Evolutionary conservation across 805 yeast genomes (phyloP).

Genomic region (Torulaspora delbrueckii): DNA sequence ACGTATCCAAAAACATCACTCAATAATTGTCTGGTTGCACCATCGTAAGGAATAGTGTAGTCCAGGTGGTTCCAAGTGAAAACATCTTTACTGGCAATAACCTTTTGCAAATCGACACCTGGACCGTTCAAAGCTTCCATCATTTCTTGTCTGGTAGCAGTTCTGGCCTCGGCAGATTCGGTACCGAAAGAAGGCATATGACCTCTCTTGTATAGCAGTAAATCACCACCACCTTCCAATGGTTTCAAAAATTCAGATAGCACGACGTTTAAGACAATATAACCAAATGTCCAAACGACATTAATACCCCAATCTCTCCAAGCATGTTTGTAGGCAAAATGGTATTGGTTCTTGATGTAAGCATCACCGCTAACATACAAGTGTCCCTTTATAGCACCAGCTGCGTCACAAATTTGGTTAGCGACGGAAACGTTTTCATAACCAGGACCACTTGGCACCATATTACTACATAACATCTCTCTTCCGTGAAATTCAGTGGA

Average conservation of each 20-base stretch:
- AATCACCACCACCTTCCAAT: conserved; percentile 39
- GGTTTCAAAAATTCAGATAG: conserved; percentile 38
- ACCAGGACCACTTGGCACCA: conserved; percentile 53
- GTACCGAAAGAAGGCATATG: conserved; percentile 35
- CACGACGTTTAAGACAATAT: conserved; percentile 34
- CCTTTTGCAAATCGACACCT: conserved; percentile 30
- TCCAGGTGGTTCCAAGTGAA: conserved; percentile 71
- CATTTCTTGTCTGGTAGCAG: conserved; percentile 39
- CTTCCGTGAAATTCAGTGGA: conserved; percentile 53
- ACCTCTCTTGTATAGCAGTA: conserved; percentile 44
- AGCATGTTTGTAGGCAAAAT: conserved; percentile 42
- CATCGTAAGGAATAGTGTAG: conserved; percentile 59
- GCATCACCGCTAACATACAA: conserved; percentile 48
- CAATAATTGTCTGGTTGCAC: conserved; percentile 52
- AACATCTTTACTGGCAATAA: conserved; percentile 43
- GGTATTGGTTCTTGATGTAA: conserved; percentile 39
- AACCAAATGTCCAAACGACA: conserved; percentile 43
- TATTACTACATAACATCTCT: conserved; percentile 45
- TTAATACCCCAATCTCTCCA: conserved; percentile 64
- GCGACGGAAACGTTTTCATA: conserved; percentile 40
- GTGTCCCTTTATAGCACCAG: conserved; percentile 47
- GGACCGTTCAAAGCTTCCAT: conserved; percentile 36
- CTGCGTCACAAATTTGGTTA: conserved; percentile 48
- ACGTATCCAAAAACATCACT: conserved; percentile 64
- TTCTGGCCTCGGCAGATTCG: conserved; percentile 36